These are phyloP conservation scores for Hypoxylon sp. DNA, from an alignment of 2,329 filamentous ascomycete genomes.

Conservation along the genomic window DNA sequence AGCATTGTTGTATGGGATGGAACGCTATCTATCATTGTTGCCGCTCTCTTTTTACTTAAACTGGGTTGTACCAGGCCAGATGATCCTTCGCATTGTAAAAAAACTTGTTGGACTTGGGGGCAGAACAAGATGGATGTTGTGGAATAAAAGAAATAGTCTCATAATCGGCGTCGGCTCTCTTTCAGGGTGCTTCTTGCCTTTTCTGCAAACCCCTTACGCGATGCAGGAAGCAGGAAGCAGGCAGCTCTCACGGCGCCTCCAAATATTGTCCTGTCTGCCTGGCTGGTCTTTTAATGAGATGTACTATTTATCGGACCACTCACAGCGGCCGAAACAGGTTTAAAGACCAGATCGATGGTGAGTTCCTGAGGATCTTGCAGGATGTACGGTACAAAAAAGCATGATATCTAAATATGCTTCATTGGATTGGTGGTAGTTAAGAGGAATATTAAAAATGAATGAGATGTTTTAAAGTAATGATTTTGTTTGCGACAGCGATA, in stretches of 20 bases:
- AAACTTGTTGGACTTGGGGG: slow-evolving; percentile 11
- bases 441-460: slow-evolving; percentile 15
- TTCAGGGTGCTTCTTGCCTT: slow-evolving; percentile 15
- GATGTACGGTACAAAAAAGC: slow-evolving; percentile 28
- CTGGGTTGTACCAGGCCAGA: slow-evolving; percentile 36
- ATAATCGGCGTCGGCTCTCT: slow-evolving; percentile 10
- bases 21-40: slow-evolving; percentile 22
- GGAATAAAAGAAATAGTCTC: slow-evolving; percentile 17
- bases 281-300: slow-evolving; percentile 15
- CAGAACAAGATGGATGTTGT: slow-evolving; percentile 16
- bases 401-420: slow-evolving; percentile 16
- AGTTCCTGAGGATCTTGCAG: slow-evolving; percentile 26
- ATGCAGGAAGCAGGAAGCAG: slow-evolving; percentile 33
- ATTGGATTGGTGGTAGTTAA: slow-evolving; percentile 21
- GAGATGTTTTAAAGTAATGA: slow-evolving; percentile 8
- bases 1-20: slow-evolving; percentile 41
- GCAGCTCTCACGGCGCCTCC: slow-evolving; percentile 25
- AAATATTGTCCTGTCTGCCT: slow-evolving; percentile 15
- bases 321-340: slow-evolving; percentile 26
- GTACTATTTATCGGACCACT: slow-evolving; percentile 33
- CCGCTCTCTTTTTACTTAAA: slow-evolving; percentile 27
- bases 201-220: slow-evolving; percentile 31
- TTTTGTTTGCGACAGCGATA: slow-evolving; percentile 22
- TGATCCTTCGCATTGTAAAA: slow-evolving; percentile 37
- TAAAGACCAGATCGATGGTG: slow-evolving; percentile 28